These are phyloP conservation scores for Chaetomidium leptoderma DNA, from an alignment of 495 filamentous ascomycete species.

Conservation along the genomic window DNA sequence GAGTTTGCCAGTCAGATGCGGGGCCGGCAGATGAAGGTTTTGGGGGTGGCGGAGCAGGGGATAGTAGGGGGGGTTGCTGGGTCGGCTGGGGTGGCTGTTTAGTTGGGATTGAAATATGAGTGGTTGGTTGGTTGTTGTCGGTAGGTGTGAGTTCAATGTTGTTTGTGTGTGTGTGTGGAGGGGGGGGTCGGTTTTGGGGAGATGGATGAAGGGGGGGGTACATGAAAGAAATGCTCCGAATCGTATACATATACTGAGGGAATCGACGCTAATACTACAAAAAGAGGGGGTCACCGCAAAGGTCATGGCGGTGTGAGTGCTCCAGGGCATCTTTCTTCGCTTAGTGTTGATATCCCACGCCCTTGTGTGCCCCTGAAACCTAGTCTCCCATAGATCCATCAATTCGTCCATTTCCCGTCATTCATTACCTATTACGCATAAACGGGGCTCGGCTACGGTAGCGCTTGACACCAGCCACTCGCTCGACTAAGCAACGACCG, in stretches of 20 bases:
- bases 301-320: too few relatives aligned
- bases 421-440: constrained; percentile 20
- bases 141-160: too few relatives aligned
- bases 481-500: constrained; percentile 27
- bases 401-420: constrained; percentile 5
- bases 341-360: too few relatives aligned
- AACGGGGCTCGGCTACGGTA: neutral
- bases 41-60: neutral
- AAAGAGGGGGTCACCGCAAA: too few relatives aligned
- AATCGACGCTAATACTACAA: too few relatives aligned
- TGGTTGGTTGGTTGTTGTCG: neutral
- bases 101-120: neutral
- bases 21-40: constrained; percentile 6
- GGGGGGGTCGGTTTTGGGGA: too few relatives aligned
- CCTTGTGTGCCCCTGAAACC: neutral
- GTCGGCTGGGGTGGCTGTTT: neutral
- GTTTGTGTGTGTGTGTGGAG: too few relatives aligned
- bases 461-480: neutral
- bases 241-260: too few relatives aligned
- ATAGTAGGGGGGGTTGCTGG: too few relatives aligned
- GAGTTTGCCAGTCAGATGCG: constrained; percentile 53
- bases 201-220: too few relatives aligned
- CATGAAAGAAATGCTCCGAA: too few relatives aligned
- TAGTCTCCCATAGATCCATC: neutral
- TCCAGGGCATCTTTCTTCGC: too few relatives aligned